Evolutionary conservation across 1,139 yeast species (phyloP), one percentile per base, ranked within the genome.

Genomic region (Geotrichum histeridarum): DNA sequence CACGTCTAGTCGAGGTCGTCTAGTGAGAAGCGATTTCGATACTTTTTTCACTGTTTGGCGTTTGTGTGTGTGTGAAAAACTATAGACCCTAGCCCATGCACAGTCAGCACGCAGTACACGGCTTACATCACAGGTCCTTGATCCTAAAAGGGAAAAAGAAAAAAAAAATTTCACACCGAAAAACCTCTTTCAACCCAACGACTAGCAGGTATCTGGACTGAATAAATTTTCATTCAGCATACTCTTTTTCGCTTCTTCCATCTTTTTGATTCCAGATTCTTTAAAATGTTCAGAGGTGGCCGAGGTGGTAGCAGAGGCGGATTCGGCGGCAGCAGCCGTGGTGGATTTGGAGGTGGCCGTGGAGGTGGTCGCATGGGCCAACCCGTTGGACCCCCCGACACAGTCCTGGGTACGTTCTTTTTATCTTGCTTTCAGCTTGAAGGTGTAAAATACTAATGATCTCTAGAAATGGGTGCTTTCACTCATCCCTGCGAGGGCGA

Each of bases 401-500:
- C 84, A 55, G 97, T 56, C 30, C 51, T 56, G 18, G 55, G 55
- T 53, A 48, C 86, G 42, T 44, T 54, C n/a, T 9, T 2, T 30
- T 17, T 47, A 15, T 43, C 27, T 55, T n/a, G 18, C 27, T 38
- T 17, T 43, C 31, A 12, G 8, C 8, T 12, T 15, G 17, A n/a
- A 14, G 30, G 14, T 17, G 45, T n/a, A 38, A 43, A 5, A 11
- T 18, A 44, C 32, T 42, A 11, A 18, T 32, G 17, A 37, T 33
- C 68, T 15, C 79, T 87, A 66, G 99, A 93, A 74, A 87, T 94
- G 95, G 99, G 99, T 57, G 70, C 86, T 22, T 94, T 90, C 70
- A 66, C 89, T 72, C 96, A 91, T 71, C 80, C 95, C 12, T 91
- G 96, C 72, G 99, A 94, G 74, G 97, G 96, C 58, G 99, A 94